A percentile compares a stretch with the other conserved stretches of the same genome.
These are phyloP conservation scores for Colletotrichum siamense DNA, from an alignment of 2,329 filamentous ascomycete species.

Conservation along the genomic window DNA sequence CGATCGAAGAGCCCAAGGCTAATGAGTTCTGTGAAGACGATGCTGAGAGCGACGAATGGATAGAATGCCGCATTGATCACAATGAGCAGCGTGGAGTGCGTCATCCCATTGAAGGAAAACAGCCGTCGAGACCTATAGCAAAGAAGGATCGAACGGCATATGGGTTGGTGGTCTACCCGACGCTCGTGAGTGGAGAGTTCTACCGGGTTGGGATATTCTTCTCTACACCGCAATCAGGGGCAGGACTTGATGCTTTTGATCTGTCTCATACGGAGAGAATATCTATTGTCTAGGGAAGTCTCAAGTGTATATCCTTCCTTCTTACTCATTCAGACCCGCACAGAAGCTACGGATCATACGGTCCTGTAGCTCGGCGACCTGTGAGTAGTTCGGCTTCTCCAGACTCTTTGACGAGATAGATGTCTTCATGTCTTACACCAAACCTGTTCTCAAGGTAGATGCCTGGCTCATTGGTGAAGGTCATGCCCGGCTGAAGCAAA, in stretches of 20 bases:
- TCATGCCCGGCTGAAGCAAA: slow-evolving; percentile 60
- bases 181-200: neutral
- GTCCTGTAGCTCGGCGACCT: slow-evolving; percentile 53
- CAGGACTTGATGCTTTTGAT: neutral
- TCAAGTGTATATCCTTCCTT: neutral
- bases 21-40: neutral
- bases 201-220: neutral
- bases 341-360: slow-evolving; percentile 53
- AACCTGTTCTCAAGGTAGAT: slow-evolving; percentile 66
- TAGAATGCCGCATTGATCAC: neutral
- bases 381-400: slow-evolving; percentile 61
- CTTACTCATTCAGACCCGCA: neutral
- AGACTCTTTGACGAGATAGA: slow-evolving; percentile 60
- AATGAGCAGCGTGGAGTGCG: neutral
- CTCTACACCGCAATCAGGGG: neutral
- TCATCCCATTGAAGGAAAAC: neutral
- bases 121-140: neutral
- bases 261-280: neutral
- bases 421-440: slow-evolving; percentile 67
- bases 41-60: neutral
- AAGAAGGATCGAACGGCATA: neutral
- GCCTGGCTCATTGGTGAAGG: slow-evolving; percentile 68
- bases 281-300: neutral
- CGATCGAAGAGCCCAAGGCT: neutral
- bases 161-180: neutral